Conservation (phyloP, 2,329 filamentous ascomycete species). For the Fusarium pininemorale region DNA sequence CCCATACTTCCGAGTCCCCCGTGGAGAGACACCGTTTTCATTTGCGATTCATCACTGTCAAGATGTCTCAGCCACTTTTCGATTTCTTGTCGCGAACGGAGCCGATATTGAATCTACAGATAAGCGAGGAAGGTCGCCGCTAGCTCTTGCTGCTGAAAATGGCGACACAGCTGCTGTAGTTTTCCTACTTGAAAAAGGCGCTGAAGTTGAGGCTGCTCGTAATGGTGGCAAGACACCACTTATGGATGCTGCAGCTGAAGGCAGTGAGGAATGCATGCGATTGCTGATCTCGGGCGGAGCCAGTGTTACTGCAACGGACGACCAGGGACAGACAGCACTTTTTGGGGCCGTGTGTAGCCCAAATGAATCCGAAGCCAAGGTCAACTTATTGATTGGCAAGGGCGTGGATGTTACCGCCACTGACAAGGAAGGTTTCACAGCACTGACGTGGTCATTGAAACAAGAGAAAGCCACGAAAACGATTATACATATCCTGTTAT, state of each 20-base stretch:
- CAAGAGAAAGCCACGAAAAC: fast-evolving
- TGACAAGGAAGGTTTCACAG: fast-evolving
- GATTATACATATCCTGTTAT: fast-evolving
- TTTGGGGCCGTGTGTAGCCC: fast-evolving
- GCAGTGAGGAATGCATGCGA: background rate
- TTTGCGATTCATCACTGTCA: fast-evolving
- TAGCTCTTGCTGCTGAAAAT: fast-evolving
- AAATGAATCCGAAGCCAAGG: background rate
- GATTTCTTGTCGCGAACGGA: background rate
- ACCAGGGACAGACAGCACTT: background rate
- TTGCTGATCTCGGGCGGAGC: background rate
- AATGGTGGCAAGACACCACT: background rate
- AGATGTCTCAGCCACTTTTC: fast-evolving
- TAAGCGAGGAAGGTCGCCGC: fast-evolving
- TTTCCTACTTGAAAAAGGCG: fast-evolving
- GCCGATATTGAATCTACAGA: background rate
- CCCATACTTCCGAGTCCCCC: fast-evolving
- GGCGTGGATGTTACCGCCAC: background rate
- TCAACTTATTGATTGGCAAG: background rate
- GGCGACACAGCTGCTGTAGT: background rate
- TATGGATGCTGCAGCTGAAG: fast-evolving
- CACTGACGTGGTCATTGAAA: fast-evolving
- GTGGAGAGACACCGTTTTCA: fast-evolving
- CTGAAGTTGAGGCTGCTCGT: fast-evolving
- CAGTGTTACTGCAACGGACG: background rate